These are phyloP conservation scores for Umbelopsis vinacea DNA, from an alignment of 192 early-diverging fungal genomes.

Conservation along the genomic window DNA sequence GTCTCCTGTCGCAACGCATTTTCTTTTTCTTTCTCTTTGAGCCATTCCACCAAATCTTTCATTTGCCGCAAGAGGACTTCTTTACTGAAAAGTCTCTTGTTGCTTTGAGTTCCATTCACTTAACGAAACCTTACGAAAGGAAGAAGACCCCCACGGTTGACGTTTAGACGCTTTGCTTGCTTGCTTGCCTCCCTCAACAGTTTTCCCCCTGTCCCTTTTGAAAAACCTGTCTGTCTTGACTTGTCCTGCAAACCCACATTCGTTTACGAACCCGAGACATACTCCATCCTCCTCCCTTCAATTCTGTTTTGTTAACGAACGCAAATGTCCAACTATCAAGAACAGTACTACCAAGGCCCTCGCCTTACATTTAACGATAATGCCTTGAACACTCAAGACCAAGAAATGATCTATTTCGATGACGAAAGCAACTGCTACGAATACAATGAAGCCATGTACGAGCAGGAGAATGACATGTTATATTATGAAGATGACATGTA, in stretches of 20 bases:
- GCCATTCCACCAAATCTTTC: constrained; percentile 21
- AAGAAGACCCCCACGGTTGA: constrained; percentile 2
- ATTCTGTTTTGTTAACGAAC: constrained; percentile 17
- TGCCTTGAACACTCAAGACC: not conserved
- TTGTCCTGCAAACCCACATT: too few relatives aligned
- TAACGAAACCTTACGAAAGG: constrained; percentile 17
- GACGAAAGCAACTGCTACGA: constrained; percentile 20
- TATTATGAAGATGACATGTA: constrained; percentile 25
- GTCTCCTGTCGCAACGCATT: not conserved
- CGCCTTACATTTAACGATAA: constrained; percentile 18
- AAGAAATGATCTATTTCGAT: constrained; percentile 25
- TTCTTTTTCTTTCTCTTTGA: constrained; percentile 26
- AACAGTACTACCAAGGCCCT: constrained; percentile 21
- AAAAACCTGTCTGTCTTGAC: constrained; percentile 2
- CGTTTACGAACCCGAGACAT: not conserved
- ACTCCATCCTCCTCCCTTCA: not conserved
- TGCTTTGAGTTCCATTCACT: constrained; percentile 5
- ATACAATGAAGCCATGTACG: constrained; percentile 10
- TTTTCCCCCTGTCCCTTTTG: not conserved
- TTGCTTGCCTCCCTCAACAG: not conserved
- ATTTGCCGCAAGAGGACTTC: constrained; percentile 21
- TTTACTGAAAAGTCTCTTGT: constrained; percentile 20
- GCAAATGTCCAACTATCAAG: constrained; percentile 18
- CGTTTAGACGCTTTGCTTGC: not conserved
- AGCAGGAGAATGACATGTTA: constrained; percentile 18